Evolutionary conservation across 257 asterid genomes (phyloP).

Genomic region (Eustoma russellianum): DNA sequence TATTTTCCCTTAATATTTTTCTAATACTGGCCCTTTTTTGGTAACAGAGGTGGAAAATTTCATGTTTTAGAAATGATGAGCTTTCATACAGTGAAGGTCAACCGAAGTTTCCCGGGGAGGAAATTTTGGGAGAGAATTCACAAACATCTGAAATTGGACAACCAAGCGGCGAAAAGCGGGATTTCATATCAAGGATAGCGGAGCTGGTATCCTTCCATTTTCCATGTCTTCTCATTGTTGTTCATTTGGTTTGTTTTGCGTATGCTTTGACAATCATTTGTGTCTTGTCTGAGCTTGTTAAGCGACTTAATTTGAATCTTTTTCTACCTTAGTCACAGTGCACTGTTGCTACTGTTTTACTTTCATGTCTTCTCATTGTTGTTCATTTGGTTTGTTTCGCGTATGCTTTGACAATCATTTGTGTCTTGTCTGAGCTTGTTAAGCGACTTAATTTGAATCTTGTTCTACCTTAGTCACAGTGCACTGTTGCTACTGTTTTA

Average conservation of each 20-base stretch:
- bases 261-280: neutral
- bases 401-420: neutral
- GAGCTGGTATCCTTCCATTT: slow-evolving; percentile 25
- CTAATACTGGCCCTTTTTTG: neutral
- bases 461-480: neutral
- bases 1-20: neutral
- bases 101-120: slow-evolving; percentile 43
- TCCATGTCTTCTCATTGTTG: neutral
- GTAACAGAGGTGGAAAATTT: slow-evolving; percentile 57
- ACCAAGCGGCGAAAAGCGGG: slow-evolving; percentile 28
- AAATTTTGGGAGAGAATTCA: slow-evolving; percentile 37
- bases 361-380: neutral
- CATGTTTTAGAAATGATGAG: slow-evolving; percentile 73
- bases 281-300: neutral
- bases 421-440: neutral
- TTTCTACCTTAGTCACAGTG: neutral
- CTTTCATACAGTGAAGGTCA: slow-evolving; percentile 30
- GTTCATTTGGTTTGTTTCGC: slow-evolving; percentile 4
- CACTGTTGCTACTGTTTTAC: neutral
- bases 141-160: slow-evolving; percentile 32
- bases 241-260: slow-evolving; percentile 3
- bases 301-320: neutral
- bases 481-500: neutral
- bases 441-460: neutral
- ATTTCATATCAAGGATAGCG: slow-evolving; percentile 28